Base-by-base conservation (phyloP, 2,329 filamentous ascomycete species). In the Penicillium verrucosum region DNA sequence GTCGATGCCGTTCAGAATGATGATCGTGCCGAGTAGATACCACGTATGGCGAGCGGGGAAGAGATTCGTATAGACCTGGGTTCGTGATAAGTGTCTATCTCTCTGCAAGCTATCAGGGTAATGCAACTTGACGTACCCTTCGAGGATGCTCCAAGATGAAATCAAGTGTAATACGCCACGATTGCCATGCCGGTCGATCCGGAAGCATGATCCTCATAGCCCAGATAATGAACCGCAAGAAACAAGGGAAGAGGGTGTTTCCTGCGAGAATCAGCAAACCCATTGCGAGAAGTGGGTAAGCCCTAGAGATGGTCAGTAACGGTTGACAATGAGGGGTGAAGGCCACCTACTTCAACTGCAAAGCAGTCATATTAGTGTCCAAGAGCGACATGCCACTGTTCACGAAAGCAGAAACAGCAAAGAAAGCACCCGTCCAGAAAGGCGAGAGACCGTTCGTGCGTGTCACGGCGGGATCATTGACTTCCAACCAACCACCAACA, bases 201-300 rank as follows among this genome's bases (percentile, higher is more conserved):
- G 72, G 67, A 54, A 76, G 49, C 65, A 74, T 2, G 52, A 63
- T 29, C 18, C 64, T 66, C 51, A 81, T 72, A 2, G 67, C 68
- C 82, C 84, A 88, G 10, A 89, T 73, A 16, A 80, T 79, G 10
- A 87, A 75, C 4, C 86, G 80, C 12, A 89, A 70, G 57, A 88
- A 83, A 49, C 86, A 77, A 0, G 86, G 86, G 63, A 86, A 88
- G 0, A 84, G 82, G 4, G 86, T 88, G 46, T 88, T 87, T 4
- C 86, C 86, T 0, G 85, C 85, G 5, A 88, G 75, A 50, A 87
- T 82, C 59, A 88, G 70, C 11, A 82, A 62, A 5, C 81, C 82
- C 77, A 86, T 75, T 1, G 75, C 75, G 14, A 81, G 61, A 4
- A 81, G 67, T 1, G 75, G 66, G 29, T 77, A 78, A 0, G 71